Evolutionary conservation across 192 early-diverging fungal genomes (phyloP).

Genomic region (Entrophospora sp.): DNA sequence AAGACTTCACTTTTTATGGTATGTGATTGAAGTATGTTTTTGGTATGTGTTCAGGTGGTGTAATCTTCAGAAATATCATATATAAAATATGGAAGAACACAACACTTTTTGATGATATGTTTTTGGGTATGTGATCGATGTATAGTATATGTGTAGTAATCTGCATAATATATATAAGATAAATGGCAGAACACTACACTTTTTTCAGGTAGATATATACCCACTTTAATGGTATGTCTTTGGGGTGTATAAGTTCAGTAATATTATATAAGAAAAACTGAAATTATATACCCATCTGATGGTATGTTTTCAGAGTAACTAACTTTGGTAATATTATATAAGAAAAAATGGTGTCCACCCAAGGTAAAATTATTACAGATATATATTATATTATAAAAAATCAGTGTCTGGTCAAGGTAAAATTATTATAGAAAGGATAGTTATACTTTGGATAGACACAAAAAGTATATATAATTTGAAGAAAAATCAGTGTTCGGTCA

Average conservation of each 20-base stretch:
- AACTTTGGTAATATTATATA: slow-evolving; percentile 5
- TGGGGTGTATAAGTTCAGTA: not conserved
- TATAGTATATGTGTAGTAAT: too few relatives aligned
- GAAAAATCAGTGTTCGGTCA: too few relatives aligned
- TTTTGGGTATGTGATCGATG: not conserved
- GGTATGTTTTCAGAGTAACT: not conserved
- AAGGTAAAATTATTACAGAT: too few relatives aligned
- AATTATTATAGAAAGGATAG: too few relatives aligned
- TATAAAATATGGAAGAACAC: not conserved
- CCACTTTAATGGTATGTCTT: not conserved
- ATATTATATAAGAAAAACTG: too few relatives aligned
- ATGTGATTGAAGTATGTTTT: not conserved
- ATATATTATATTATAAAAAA: too few relatives aligned
- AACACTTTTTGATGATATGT: not conserved
- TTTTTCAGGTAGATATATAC: not conserved
- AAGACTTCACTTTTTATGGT: not conserved
- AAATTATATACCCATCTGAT: too few relatives aligned
- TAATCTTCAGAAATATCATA: slow-evolving; percentile 1
- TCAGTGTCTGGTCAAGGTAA: too few relatives aligned
- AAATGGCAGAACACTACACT: too few relatives aligned
- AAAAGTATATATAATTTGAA: too few relatives aligned
- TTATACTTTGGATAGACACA: too few relatives aligned
- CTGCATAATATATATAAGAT: not conserved
- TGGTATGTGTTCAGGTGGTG: slow-evolving; percentile 1
- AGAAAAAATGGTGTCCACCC: too few relatives aligned